phyloP scores from a whole-genome alignment of 208 protist species.

The Phytomonas sp. region DNA sequence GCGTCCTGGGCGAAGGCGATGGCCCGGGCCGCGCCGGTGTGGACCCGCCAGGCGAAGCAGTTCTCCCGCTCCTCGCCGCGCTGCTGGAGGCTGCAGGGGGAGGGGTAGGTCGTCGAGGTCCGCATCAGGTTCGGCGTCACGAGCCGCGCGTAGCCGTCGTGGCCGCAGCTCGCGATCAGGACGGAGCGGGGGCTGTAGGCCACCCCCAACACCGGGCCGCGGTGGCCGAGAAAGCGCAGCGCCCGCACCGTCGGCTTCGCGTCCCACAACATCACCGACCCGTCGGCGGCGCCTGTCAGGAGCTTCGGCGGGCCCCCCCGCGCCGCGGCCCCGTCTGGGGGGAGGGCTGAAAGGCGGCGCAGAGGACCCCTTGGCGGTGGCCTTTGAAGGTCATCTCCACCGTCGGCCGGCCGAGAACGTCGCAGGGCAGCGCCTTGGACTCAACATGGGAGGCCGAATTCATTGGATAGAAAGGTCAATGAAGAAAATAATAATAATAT shows the following conservation, averaged over 20 bases:
- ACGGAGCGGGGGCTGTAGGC: constrained; percentile 34
- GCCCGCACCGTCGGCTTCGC: constrained; percentile 52
- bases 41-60: constrained; percentile 31
- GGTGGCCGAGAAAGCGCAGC: constrained; percentile 69
- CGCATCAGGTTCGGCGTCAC: constrained; percentile 11
- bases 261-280: constrained; percentile 84
- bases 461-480: not conserved
- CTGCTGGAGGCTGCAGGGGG: constrained; percentile 8
- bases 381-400: constrained; percentile 73
- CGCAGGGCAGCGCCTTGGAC: not conserved
- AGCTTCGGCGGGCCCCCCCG: constrained; percentile 23
- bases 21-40: constrained; percentile 58
- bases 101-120: not conserved
- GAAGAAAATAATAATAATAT: not conserved
- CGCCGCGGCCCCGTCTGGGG: not conserved
- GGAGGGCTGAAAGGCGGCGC: constrained; percentile 37
- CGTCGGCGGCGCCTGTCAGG: constrained; percentile 68
- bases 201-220: constrained; percentile 58
- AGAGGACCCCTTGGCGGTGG: constrained; percentile 50
- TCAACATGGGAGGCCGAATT: not conserved
- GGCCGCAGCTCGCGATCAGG: constrained; percentile 61
- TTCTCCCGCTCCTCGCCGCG: constrained; percentile 8
- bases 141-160: constrained; percentile 80
- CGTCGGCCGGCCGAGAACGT: constrained; percentile 18
- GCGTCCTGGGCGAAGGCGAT: constrained; percentile 62